A percentile compares a stretch with the other conserved stretches of the same genome.
Conservation (phyloP, 306 rosid genomes). For the Gastrolobium bilobum region DNA sequence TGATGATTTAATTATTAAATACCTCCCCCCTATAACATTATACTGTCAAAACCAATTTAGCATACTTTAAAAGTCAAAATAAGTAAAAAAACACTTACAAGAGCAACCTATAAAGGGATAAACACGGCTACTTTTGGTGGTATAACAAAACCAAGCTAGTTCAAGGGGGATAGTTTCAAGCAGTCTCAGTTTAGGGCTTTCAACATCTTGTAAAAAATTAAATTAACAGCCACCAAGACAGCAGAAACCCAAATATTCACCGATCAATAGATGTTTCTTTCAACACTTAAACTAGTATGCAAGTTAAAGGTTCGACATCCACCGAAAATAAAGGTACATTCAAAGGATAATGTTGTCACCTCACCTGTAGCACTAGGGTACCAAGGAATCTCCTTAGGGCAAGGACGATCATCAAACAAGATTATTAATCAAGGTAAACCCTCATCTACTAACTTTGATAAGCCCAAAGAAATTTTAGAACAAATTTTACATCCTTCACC, state of each 20-base stretch:
- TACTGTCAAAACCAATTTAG: neutral
- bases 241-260: slow-evolving; percentile 35
- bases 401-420: too few species aligned
- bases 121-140: neutral
- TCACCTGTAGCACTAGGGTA: too few species aligned
- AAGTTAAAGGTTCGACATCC: slow-evolving; percentile 28
- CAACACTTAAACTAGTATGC: slow-evolving; percentile 19
- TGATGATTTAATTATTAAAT: too few species aligned
- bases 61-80: slow-evolving; percentile 14
- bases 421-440: too few species aligned
- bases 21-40: neutral
- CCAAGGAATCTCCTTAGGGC: too few species aligned
- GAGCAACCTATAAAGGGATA: slow-evolving; percentile 4
- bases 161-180: slow-evolving; percentile 20
- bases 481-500: too few species aligned
- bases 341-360: slow-evolving; percentile 10
- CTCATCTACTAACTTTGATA: too few species aligned
- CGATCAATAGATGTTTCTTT: neutral
- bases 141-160: slow-evolving; percentile 20
- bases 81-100: neutral
- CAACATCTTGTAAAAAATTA: slow-evolving; percentile 17
- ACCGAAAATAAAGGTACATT: slow-evolving; percentile 14
- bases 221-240: neutral
- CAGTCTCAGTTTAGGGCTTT: neutral
- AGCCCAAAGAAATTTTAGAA: too few species aligned